Conservation (phyloP, 139 green algal genomes). For the Tetratostichococcus sp. region DNA sequence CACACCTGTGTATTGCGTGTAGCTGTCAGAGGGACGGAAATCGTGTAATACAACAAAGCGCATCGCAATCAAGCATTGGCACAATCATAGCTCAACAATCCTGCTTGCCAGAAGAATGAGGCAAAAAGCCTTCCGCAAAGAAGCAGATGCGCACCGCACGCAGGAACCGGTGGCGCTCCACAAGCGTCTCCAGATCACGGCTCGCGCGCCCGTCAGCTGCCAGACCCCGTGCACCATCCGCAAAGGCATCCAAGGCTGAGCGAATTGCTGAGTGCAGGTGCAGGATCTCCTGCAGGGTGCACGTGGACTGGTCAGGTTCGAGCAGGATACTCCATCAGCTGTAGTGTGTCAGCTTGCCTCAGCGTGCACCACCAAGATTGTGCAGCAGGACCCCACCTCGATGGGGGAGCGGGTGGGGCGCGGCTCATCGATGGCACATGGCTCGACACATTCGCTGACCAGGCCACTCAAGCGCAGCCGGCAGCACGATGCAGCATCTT, state of each 20-base stretch:
- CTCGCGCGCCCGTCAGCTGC: conserved; percentile 1
- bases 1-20: conserved; percentile 20
- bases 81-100: too few relatives aligned
- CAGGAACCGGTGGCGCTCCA: conserved; percentile 82
- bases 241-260: conserved; percentile 72
- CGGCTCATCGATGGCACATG: neutral
- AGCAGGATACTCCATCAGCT: too few relatives aligned
- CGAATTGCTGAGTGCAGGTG: conserved; percentile 83
- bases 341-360: too few relatives aligned
- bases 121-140: too few relatives aligned
- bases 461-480: neutral
- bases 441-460: neutral
- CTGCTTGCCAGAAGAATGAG: too few relatives aligned
- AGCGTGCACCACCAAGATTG: too few relatives aligned
- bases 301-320: neutral
- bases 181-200: conserved; percentile 50
- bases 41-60: too few relatives aligned
- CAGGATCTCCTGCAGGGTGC: conserved; percentile 61
- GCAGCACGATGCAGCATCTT: neutral
- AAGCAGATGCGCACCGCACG: conserved; percentile 43
- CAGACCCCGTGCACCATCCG: conserved; percentile 53
- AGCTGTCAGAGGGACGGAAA: too few relatives aligned
- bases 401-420: neutral
- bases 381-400: neutral
- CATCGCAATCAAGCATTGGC: too few relatives aligned